These are phyloP conservation scores for Tremella fuciformis DNA, from an alignment of 768 basidiomycete species.

Conservation along the genomic window DNA sequence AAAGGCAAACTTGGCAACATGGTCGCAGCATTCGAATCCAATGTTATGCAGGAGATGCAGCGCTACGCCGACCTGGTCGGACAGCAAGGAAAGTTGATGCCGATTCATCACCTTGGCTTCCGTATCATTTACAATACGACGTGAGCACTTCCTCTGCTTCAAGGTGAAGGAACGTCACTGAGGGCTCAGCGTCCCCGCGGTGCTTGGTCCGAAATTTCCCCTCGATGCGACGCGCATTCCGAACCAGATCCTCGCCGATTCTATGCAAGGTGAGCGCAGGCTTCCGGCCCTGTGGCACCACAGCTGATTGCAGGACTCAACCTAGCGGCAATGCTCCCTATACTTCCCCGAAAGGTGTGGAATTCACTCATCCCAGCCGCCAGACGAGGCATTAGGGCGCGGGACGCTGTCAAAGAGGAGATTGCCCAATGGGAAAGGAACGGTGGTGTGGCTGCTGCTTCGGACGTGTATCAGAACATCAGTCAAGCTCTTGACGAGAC, in stretches of 20 bases:
- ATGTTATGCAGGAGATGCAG: background rate
- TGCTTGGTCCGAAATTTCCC: conserved; percentile 1
- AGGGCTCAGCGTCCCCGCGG: background rate
- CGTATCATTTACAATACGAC: background rate
- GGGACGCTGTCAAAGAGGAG: background rate
- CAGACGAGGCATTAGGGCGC: background rate
- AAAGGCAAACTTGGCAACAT: background rate
- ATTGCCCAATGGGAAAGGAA: conserved; percentile 3
- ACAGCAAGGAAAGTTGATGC: background rate
- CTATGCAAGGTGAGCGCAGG: background rate
- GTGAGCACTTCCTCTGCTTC: background rate
- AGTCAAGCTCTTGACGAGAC: background rate
- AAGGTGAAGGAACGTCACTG: no score
- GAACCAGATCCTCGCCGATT: background rate
- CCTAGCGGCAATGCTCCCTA: conserved; percentile 3
- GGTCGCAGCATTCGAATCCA: background rate
- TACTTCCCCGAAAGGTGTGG: conserved; percentile 1
- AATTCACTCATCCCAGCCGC: background rate
- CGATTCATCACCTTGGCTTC: conserved; percentile 5
- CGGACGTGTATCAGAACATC: conserved; percentile 9
- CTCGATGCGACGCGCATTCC: conserved; percentile 1
- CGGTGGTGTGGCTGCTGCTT: background rate
- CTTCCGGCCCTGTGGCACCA: background rate
- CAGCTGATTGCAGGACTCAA: background rate
- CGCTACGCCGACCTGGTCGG: background rate